These are phyloP conservation scores for Sonneratia caseolaris DNA, from an alignment of 345 rosid species.

Conservation along the genomic window DNA sequence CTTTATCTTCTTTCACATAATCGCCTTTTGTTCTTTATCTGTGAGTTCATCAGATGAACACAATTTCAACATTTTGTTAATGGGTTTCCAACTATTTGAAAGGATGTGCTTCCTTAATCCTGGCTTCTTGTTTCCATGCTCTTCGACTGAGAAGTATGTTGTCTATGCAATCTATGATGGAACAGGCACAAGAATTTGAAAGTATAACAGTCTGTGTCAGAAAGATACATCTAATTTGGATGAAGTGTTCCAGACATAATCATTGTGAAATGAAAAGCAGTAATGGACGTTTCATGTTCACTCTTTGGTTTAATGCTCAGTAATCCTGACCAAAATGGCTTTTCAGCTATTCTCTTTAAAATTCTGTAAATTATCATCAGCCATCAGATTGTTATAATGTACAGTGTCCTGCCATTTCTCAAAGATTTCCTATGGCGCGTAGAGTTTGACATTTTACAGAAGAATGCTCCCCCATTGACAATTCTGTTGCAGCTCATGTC, in stretches of 20 bases:
- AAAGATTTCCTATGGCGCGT: not conserved
- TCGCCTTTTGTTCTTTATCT: not conserved
- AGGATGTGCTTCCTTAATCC: not conserved
- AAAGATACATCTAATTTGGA: not conserved
- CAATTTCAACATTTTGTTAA: not conserved
- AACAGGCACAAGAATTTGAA: not conserved
- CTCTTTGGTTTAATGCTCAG: not conserved
- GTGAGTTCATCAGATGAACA: not conserved
- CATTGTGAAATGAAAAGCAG: not conserved
- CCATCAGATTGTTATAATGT: not conserved
- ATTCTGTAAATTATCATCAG: not conserved
- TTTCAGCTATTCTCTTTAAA: not conserved
- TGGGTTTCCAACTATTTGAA: not conserved
- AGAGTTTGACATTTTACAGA: not conserved
- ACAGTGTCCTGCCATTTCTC: not conserved
- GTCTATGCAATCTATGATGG: not conserved
- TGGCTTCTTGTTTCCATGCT: not conserved
- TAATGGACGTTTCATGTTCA: not conserved
- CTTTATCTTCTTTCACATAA: not conserved
- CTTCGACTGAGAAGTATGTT: not conserved
- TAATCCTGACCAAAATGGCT: not conserved
- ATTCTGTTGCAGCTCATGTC: not conserved
- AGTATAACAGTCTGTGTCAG: not conserved
- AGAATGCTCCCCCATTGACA: not conserved
- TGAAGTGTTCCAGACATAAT: not conserved